phyloP scores from a whole-genome alignment of 768 basidiomycete genomes.

The Termitomyces sp. region DNA sequence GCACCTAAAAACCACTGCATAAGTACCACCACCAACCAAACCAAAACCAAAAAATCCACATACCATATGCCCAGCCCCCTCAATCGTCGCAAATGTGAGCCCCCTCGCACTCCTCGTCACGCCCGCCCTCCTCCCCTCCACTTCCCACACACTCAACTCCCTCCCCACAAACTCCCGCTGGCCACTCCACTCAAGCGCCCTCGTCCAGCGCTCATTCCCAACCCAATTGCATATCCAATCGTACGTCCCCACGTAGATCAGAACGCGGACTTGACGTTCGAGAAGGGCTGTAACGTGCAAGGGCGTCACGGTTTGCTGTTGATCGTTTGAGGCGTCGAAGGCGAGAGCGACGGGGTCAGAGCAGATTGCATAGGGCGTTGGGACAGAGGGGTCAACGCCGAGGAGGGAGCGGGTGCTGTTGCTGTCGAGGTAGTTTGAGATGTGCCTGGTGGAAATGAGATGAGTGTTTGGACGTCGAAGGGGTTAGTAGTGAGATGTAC shows the following conservation, averaged over 20 bases:
- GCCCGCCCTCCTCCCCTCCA: conserved; percentile 42
- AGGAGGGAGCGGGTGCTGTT: conserved; percentile 49
- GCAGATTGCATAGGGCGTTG: conserved; percentile 31
- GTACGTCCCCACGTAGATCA: conserved; percentile 69
- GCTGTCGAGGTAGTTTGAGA: conserved; percentile 58
- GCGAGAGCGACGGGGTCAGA: conserved; percentile 36
- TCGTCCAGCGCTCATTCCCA: conserved; percentile 71
- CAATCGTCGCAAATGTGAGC: conserved; percentile 61
- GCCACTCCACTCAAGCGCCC: conserved; percentile 70
- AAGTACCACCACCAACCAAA: background rate
- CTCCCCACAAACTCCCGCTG: conserved; percentile 33
- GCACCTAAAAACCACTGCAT: conserved; percentile 40
- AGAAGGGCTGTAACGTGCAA: conserved; percentile 64
- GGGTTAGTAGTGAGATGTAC: conserved; percentile 12
- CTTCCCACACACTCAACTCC: conserved; percentile 55
- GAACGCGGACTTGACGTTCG: conserved; percentile 63
- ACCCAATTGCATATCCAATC: conserved; percentile 80
- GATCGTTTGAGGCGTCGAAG: conserved; percentile 46
- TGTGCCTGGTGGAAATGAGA: conserved; percentile 34
- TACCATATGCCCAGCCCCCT: conserved; percentile 75
- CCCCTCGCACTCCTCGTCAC: conserved; percentile 36
- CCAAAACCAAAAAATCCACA: conserved; percentile 12
- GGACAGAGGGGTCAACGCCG: conserved; percentile 54
- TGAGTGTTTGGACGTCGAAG: background rate
- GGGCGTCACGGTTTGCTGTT: conserved; percentile 36